Conservation (phyloP, 2,329 filamentous ascomycete species). For the Hortaea werneckii region DNA sequence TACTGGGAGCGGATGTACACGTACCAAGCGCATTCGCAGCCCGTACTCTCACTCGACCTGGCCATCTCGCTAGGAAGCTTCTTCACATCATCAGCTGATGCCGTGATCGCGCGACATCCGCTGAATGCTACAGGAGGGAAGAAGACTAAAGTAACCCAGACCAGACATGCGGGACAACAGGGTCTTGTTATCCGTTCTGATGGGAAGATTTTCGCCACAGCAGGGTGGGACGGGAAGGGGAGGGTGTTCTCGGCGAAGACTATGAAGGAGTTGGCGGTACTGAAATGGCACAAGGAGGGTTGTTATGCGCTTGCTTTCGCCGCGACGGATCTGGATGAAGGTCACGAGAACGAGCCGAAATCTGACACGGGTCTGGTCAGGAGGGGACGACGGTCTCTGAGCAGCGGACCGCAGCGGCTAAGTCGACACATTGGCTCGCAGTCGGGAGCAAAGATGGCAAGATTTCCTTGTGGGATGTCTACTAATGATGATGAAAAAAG, state of each 20-base stretch:
- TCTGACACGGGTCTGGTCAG: neutral
- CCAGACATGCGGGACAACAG: conserved; percentile 87
- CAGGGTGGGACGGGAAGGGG: conserved; percentile 79
- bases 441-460: conserved; percentile 91
- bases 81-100: conserved; percentile 74
- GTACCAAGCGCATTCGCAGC: conserved; percentile 62
- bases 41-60: conserved; percentile 56
- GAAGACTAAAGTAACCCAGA: conserved; percentile 43
- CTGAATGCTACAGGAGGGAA: conserved; percentile 28
- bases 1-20: conserved; percentile 52
- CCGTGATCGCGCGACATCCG: conserved; percentile 65
- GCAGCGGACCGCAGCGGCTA: conserved; percentile 44
- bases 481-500: conserved; percentile 29
- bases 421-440: conserved; percentile 74
- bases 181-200: conserved; percentile 67
- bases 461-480: conserved; percentile 91
- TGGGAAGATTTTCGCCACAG: conserved; percentile 74
- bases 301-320: conserved; percentile 75
- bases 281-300: conserved; percentile 89
- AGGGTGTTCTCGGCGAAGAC: conserved; percentile 69
- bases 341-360: neutral
- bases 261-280: conserved; percentile 76
- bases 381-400: conserved; percentile 20
- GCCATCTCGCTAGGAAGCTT: conserved; percentile 45
- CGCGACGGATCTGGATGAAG: neutral